Base-by-base conservation (phyloP, 2,329 filamentous ascomycete species). In the Setomelanomma holmii region DNA sequence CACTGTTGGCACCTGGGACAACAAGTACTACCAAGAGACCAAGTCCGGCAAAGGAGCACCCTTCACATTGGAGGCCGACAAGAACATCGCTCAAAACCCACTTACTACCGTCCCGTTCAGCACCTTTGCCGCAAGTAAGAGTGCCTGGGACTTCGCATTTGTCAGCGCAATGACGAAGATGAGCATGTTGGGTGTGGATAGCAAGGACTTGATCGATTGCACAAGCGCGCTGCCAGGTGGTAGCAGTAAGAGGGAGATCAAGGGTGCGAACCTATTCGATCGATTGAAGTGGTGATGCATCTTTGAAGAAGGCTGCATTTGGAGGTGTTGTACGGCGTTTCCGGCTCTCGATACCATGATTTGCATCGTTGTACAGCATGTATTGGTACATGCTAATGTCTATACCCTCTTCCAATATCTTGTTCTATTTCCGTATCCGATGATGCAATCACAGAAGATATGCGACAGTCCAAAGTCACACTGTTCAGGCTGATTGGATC, bases 1-100 rank as follows among this genome's bases (percentile, higher is more conserved):
- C 1, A 75, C 73, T 1, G 67, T 69, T 2, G 74, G 74, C 3
- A 49, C 59, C 14, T 76, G 74, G 74, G 73, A 76, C 47, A 67
- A 67, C 43, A 69, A 65, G 17, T 76, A 62, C 58, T 76, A 74
- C 52, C 48, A 50, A 2, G 69, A 76, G 49, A 75, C 71, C 1
- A 58, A 64, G 24, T 50, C 38, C 1, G 63, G 64, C 4, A 61
- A 45, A 14, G n/a, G n/a, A n/a, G 69, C 71, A 2, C 71, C 73
- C 0, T 70, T 68, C 23, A 71, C 64, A 0, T 53, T 74, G 0
- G 53, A 55, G 5, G 45, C 67, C 0, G 72, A 75, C 44, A 68
- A 59, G 55, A 67, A 61, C 27, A 38, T 75, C 14, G 62, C 68
- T 0, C 56, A 63, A 22, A 50, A 72, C 34, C 56, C 58, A 0